These are phyloP conservation scores for Scolecobasidium constrictum DNA, from an alignment of 2,329 filamentous ascomycete species.

Conservation along the genomic window DNA sequence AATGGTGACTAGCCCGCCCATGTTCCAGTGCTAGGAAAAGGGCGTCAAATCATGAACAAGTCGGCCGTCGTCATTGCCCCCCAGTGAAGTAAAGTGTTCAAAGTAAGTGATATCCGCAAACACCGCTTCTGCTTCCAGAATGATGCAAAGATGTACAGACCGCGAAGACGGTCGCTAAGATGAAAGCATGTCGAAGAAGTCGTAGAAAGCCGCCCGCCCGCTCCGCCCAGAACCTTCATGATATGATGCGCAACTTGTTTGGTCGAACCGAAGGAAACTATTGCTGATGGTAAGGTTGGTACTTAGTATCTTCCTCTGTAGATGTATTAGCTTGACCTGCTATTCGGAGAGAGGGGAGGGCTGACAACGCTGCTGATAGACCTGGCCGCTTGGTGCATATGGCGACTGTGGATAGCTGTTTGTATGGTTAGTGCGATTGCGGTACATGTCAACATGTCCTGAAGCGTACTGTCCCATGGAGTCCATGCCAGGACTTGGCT, in stretches of 20 bases:
- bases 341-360: conserved; percentile 9
- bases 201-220: conserved; percentile 5
- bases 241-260: conserved; percentile 1
- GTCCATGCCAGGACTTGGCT: conserved; percentile 33
- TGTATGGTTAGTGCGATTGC: conserved; percentile 24
- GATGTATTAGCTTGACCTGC: conserved; percentile 11
- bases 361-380: conserved; percentile 34
- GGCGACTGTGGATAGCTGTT: conserved; percentile 41
- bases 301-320: conserved; percentile 9
- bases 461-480: conserved; percentile 38
- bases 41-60: background rate
- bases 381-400: conserved; percentile 35
- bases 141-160: too few species aligned
- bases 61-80: background rate
- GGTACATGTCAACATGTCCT: conserved; percentile 30
- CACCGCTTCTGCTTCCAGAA: background rate
- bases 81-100: too few species aligned
- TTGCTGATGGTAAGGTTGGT: conserved; percentile 4
- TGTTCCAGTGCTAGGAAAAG: background rate
- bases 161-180: too few species aligned
- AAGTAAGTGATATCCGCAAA: background rate
- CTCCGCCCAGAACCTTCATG: conserved; percentile 2
- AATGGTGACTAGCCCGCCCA: too few species aligned
- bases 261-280: background rate
- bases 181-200: background rate